These are phyloP conservation scores for Lasiodiplodia gonubiensis DNA, from an alignment of 2,329 filamentous ascomycete genomes.

Conservation along the genomic window DNA sequence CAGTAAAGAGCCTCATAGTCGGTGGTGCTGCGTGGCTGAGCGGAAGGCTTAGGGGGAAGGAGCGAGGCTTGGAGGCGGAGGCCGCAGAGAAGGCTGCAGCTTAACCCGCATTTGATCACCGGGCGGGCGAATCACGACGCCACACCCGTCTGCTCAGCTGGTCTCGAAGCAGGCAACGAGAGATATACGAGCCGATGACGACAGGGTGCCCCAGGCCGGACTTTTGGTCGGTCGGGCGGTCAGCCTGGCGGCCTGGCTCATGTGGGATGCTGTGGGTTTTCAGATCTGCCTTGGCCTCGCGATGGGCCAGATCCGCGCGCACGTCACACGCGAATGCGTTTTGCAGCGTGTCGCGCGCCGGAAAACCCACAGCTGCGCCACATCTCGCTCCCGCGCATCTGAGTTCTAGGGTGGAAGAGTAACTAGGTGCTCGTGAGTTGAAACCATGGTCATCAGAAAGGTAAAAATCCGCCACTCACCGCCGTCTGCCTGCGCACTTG, in stretches of 20 bases:
- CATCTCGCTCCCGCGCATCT: not conserved
- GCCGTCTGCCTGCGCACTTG: not conserved
- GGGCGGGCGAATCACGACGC: not conserved
- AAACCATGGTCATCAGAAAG: not conserved
- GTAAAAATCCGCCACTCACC: not conserved
- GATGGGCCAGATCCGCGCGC: not conserved
- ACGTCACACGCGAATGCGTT: conserved; percentile 1
- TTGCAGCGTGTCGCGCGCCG: not conserved
- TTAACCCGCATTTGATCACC: not conserved
- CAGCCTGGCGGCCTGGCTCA: not conserved
- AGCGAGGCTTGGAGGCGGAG: not conserved
- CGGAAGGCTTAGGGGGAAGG: not conserved
- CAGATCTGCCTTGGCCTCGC: not conserved
- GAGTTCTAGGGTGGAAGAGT: not conserved
- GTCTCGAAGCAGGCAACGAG: not conserved
- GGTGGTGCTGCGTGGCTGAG: not conserved
- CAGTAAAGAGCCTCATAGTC: not conserved
- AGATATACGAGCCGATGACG: not conserved
- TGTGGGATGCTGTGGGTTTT: not conserved
- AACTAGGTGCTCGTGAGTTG: not conserved
- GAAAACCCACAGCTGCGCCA: conserved; percentile 4
- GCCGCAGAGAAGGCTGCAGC: not conserved
- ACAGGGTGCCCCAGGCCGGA: not conserved
- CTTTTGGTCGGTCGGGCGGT: not conserved
- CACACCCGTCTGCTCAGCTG: not conserved